Evolutionary conservation across 805 yeast species (phyloP).

Genomic region (Saturnispora sanitii): DNA sequence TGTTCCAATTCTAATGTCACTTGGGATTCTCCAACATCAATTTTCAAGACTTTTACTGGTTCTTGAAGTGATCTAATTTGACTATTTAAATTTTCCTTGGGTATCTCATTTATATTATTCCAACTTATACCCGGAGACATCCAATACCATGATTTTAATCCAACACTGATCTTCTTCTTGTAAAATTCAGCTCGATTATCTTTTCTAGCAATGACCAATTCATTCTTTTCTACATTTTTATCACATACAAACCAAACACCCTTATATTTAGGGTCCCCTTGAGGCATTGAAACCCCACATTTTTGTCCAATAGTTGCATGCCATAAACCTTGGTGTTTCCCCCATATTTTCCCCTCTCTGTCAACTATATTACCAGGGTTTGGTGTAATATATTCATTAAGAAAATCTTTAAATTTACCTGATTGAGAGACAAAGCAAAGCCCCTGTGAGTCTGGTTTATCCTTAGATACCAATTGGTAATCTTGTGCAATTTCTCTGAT

Average conservation of each 20-base stretch:
- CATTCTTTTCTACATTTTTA: constrained; percentile 54
- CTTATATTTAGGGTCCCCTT: constrained; percentile 60
- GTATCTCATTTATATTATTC: constrained; percentile 7
- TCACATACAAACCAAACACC: constrained; percentile 86
- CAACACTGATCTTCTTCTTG: constrained; percentile 33
- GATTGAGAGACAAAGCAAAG: constrained; percentile 75
- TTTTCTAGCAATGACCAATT: constrained; percentile 72
- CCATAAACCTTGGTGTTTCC: constrained; percentile 83
- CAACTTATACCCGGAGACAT: constrained; percentile 19
- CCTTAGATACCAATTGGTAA: constrained; percentile 46
- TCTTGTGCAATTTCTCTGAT: constrained; percentile 59
- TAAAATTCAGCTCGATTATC: constrained; percentile 47
- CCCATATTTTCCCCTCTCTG: constrained; percentile 66
- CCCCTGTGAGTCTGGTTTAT: constrained; percentile 92
- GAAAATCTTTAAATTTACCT: constrained; percentile 58
- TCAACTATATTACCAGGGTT: constrained; percentile 76
- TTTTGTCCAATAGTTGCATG: constrained; percentile 91
- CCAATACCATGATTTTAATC: constrained; percentile 39
- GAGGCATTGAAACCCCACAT: constrained; percentile 76
- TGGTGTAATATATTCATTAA: constrained; percentile 63
- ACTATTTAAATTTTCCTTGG: constrained; percentile 27
- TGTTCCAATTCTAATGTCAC: constrained; percentile 33
- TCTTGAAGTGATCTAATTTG: constrained; percentile 71
- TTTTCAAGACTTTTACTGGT: constrained; percentile 30
- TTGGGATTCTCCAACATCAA: constrained; percentile 8